Evolutionary conservation across 192 early-diverging fungal genomes (phyloP).

Genomic region (Coemansia reversa): DNA sequence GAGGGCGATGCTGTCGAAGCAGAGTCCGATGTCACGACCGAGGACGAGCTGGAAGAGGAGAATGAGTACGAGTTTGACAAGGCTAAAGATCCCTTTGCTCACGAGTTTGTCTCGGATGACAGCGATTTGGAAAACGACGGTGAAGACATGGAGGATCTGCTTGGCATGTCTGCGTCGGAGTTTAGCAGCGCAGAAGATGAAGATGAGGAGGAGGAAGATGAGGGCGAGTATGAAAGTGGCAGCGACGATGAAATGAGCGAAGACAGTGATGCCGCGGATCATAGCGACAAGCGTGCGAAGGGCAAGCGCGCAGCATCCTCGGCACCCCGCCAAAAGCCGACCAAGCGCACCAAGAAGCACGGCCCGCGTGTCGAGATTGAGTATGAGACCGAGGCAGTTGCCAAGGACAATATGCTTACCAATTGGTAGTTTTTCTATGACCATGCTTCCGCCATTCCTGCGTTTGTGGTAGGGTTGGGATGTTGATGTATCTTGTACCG

Average conservation of each 20-base stretch:
- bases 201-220: constrained; percentile 62
- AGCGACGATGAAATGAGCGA: constrained; percentile 57
- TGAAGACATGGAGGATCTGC: constrained; percentile 50
- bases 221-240: constrained; percentile 46
- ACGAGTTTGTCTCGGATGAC: constrained; percentile 55
- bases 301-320: constrained; percentile 39
- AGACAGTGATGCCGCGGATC: constrained; percentile 29
- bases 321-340: constrained; percentile 25
- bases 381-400: constrained; percentile 54
- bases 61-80: constrained; percentile 51
- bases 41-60: constrained; percentile 67
- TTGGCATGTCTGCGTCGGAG: constrained; percentile 49
- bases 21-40: constrained; percentile 65
- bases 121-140: constrained; percentile 33
- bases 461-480: not conserved
- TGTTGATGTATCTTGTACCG: not conserved
- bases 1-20: constrained; percentile 70
- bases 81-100: constrained; percentile 55
- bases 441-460: not conserved
- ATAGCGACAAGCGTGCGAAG: constrained; percentile 11
- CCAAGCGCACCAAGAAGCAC: constrained; percentile 50
- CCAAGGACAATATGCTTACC: constrained; percentile 37
- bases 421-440: constrained; percentile 23
- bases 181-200: constrained; percentile 64
- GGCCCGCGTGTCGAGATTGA: constrained; percentile 59